These are phyloP conservation scores for Rhazya stricta DNA, from an alignment of 257 asterid genomes.

Conservation along the genomic window DNA sequence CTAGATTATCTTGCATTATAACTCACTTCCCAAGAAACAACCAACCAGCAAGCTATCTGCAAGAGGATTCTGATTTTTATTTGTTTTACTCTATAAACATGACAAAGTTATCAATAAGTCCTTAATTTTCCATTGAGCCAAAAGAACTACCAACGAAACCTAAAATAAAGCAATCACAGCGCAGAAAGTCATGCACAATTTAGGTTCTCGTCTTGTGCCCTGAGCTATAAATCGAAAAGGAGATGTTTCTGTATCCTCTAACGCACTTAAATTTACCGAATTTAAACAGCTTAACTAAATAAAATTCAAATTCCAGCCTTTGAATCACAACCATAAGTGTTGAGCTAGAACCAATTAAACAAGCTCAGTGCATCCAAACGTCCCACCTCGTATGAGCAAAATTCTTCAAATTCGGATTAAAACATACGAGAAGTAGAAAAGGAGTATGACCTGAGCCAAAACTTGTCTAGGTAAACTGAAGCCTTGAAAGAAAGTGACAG, in stretches of 20 bases:
- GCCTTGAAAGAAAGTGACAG: conserved; percentile 72
- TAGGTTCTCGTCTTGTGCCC: neutral
- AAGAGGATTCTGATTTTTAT: neutral
- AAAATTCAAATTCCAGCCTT: neutral
- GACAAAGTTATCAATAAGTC: neutral
- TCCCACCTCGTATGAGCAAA: conserved; percentile 1
- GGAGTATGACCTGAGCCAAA: conserved; percentile 75
- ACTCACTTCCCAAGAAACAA: neutral
- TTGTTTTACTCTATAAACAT: neutral
- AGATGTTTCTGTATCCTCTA: neutral
- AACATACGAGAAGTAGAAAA: neutral
- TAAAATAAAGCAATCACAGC: neutral
- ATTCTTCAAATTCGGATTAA: neutral
- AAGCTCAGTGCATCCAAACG: neutral
- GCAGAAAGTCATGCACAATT: neutral
- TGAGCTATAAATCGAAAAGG: neutral
- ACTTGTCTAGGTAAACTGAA: conserved; percentile 73
- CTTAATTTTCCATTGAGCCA: neutral
- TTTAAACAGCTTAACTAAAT: neutral
- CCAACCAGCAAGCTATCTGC: neutral
- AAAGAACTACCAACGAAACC: neutral
- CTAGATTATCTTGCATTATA: neutral
- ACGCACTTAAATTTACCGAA: neutral
- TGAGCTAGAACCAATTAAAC: neutral
- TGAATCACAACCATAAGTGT: neutral